Percentiles rank a stretch among this genome's conserved stretches.
Evolutionary conservation across 768 basidiomycete species (phyloP).

Genomic region (Boletus pseudo-olivaceus): DNA sequence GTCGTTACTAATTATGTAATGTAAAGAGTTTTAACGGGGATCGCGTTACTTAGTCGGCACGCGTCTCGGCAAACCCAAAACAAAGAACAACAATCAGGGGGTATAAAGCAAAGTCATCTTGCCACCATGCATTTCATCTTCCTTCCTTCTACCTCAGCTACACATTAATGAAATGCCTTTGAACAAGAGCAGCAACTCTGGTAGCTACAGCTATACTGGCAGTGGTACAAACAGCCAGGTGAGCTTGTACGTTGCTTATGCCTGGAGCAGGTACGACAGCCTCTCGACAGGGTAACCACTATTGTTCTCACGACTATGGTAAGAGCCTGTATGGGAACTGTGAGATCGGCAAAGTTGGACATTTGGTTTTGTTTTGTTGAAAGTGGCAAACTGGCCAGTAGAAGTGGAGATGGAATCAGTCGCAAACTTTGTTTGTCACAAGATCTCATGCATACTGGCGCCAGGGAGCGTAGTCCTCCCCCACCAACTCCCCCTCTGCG

Average conservation of each 20-base stretch:
- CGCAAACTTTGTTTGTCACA: no score
- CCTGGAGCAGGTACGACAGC: neutral
- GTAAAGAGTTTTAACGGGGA: no score
- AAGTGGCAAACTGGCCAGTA: no score
- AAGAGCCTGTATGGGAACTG: no score
- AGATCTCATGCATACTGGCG: no score
- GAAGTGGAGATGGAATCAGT: no score
- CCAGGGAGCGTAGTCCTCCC: no score
- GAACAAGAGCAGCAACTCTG: constrained; percentile 15
- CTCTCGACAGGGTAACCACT: constrained; percentile 54
- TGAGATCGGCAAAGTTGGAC: no score
- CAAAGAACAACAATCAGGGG: constrained; percentile 11
- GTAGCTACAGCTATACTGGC: constrained; percentile 41
- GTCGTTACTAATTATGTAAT: no score
- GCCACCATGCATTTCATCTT: neutral
- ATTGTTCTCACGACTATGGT: constrained; percentile 50
- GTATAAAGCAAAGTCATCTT: neutral
- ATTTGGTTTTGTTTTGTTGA: no score
- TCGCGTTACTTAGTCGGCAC: no score
- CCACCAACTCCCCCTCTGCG: no score
- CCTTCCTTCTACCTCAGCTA: neutral
- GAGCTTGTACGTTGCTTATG: constrained; percentile 2
- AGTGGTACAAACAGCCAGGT: constrained; percentile 54
- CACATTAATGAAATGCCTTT: constrained; percentile 14
- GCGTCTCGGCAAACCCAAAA: constrained; percentile 2